Evolutionary conservation across 306 rosid species (phyloP), one percentile per base, ranked within the genome.

Genomic region (Glycine soja): DNA sequence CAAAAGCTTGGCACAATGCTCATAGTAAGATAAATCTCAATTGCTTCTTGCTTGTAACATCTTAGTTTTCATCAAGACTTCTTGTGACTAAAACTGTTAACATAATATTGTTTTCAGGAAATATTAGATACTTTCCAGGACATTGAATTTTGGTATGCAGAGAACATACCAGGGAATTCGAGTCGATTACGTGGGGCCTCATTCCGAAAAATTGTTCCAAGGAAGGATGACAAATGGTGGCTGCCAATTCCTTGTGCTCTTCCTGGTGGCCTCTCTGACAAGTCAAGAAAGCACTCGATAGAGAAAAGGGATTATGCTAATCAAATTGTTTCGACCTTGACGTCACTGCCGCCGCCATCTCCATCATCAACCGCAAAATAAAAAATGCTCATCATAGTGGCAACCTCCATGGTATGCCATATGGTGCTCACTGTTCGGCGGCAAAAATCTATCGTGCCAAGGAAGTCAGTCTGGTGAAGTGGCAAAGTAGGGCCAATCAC

Each of bases 191-290:
- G 82, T 3, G 84, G 89, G 2, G 88, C 93, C 79, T 96, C 99
- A 0, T 93, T 92, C 70, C 86, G 98, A 15, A 86, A 78, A 88
- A 48, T 88, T 78, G 79, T 30, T 83, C 88, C 86, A 80, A 76
- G 96, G 81, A 93, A 90, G 73, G 98, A 96, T 43, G 99, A 92
- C 76, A 96, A 96, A 79, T 96, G 99, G 99, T 96, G 99, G 98
- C 36, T 93, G 74, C 99, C 99, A 16, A 86, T 90, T 59, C 98
- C 99, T 46, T 96, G 98, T 85, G 93, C 92, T 77, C 92, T 88
- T 69, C 87, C 97, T 0, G 91, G 87, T 30, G 98, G 99, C 75
- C 92, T 96, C 40, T 91, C 97, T 10, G 98, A 92, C 68, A 92
- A 88, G 81, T 80, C 96, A 15, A 85, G 88, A 82, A 96, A 92